Evolutionary conservation across 1,284 basidiomycete species (phyloP).

Genomic region (Somion occarium): DNA sequence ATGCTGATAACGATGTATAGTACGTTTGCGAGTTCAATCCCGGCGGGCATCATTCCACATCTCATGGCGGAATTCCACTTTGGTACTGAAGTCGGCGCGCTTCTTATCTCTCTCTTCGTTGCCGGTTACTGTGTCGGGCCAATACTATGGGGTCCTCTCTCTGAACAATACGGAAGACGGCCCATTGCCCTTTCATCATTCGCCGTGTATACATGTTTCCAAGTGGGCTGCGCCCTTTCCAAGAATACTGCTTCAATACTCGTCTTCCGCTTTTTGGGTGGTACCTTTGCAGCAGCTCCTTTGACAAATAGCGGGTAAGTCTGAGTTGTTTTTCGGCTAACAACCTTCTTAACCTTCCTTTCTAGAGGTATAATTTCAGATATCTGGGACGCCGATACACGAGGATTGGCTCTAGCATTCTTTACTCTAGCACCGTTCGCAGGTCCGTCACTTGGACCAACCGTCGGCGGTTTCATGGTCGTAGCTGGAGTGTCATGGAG

Average conservation of each 20-base stretch:
- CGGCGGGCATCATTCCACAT: slow-evolving; percentile 40
- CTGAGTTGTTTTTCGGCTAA: not conserved
- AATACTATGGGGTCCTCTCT: slow-evolving; percentile 57
- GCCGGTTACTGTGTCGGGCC: slow-evolving; percentile 50
- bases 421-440: slow-evolving; percentile 65
- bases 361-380: slow-evolving; percentile 30
- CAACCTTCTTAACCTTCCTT: not conserved
- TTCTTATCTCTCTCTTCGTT: slow-evolving; percentile 39
- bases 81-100: slow-evolving; percentile 40
- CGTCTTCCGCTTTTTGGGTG: slow-evolving; percentile 28
- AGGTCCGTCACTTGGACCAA: slow-evolving; percentile 64
- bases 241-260: slow-evolving; percentile 27
- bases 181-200: slow-evolving; percentile 57
- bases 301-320: slow-evolving; percentile 28
- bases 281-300: slow-evolving; percentile 27
- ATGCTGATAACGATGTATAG: slow-evolving; percentile 22
- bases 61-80: slow-evolving; percentile 53
- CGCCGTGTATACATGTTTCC: slow-evolving; percentile 24
- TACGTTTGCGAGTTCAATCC: slow-evolving; percentile 60
- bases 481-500: slow-evolving; percentile 53
- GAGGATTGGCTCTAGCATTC: slow-evolving; percentile 30
- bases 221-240: slow-evolving; percentile 27
- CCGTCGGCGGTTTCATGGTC: slow-evolving; percentile 54
- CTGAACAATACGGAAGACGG: slow-evolving; percentile 56
- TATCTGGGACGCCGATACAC: slow-evolving; percentile 31